Percentiles rank a stretch among this genome's conserved stretches.
Conservation (phyloP, 2,329 filamentous ascomycete genomes). For the Aspergillus tanneri region DNA sequence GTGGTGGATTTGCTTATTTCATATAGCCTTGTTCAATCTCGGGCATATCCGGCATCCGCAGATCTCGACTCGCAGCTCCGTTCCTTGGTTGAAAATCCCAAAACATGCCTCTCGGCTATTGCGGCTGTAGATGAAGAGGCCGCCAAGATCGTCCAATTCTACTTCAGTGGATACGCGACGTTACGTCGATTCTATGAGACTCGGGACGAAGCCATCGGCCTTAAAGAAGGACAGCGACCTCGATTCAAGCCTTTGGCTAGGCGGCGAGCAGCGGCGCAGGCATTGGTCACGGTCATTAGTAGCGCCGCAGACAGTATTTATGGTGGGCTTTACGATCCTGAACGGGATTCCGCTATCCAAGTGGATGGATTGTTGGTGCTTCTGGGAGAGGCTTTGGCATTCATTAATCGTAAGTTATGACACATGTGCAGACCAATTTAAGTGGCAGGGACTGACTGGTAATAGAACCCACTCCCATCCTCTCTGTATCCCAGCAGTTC, state of each 20-base stretch:
- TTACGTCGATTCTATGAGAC: conserved; percentile 86
- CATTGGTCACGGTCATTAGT: conserved; percentile 77
- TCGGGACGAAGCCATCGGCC: conserved; percentile 64
- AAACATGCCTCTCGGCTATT: conserved; percentile 67
- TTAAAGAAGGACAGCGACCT: conserved; percentile 40
- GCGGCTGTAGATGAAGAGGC: conserved; percentile 76
- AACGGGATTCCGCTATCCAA: conserved; percentile 77
- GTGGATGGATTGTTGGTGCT: conserved; percentile 83
- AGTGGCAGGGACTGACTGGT: conserved; percentile 16
- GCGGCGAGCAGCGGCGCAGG: conserved; percentile 68
- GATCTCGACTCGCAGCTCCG: conserved; percentile 73
- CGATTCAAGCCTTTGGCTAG: conserved; percentile 56
- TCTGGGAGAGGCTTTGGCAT: conserved; percentile 77
- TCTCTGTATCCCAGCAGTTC: conserved; percentile 72
- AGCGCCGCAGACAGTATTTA: conserved; percentile 88
- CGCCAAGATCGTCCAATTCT: conserved; percentile 76
- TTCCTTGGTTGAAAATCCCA: conserved; percentile 69
- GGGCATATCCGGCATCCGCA: conserved; percentile 68
- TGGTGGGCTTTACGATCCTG: conserved; percentile 81
- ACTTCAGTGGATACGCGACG: conserved; percentile 89
- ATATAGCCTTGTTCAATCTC: conserved; percentile 81
- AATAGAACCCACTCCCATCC: conserved; percentile 54
- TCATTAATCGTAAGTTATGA: conserved; percentile 61
- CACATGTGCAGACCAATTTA: background rate
- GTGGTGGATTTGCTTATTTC: conserved; percentile 85